Evolutionary conservation across 148 eudicot genomes (phyloP).

Genomic region (Cornus controversa): DNA sequence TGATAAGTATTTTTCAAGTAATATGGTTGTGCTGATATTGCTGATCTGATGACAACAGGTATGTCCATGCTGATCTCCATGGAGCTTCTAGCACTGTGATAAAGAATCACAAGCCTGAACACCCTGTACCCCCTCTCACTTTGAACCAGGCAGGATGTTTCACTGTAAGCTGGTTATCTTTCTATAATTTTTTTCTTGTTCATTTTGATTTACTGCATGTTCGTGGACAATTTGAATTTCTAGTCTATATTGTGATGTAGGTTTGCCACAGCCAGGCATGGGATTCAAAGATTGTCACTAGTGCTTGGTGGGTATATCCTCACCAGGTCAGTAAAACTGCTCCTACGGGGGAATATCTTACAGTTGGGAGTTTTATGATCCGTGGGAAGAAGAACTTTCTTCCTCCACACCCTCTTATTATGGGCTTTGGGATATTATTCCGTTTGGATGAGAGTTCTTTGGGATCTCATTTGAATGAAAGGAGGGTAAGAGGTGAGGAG

Average conservation of each 20-base stretch:
- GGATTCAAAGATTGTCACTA: conserved; percentile 97
- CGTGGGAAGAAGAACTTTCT: conserved; percentile 98
- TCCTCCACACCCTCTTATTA: conserved; percentile 93
- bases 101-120: conserved; percentile 93
- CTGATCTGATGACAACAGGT: conserved; percentile 41
- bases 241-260: conserved; percentile 34
- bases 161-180: conserved; percentile 56
- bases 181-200: neutral
- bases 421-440: conserved; percentile 93
- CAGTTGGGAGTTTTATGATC: conserved; percentile 98
- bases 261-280: conserved; percentile 99
- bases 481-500: conserved; percentile 95
- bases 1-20: neutral
- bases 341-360: conserved; percentile 97
- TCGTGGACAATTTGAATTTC: neutral
- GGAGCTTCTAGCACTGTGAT: conserved; percentile 98
- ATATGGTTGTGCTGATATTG: conserved; percentile 3
- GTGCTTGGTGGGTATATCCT: conserved; percentile 99
- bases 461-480: conserved; percentile 96
- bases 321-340: conserved; percentile 98
- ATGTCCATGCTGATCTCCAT: conserved; percentile 97
- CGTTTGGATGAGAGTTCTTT: conserved; percentile 94
- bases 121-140: conserved; percentile 89
- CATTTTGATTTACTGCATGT: neutral
- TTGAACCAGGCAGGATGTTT: conserved; percentile 94